These are phyloP conservation scores for Ceratobasidium sp. DNA, from an alignment of 1,284 basidiomycete species.

Conservation along the genomic window DNA sequence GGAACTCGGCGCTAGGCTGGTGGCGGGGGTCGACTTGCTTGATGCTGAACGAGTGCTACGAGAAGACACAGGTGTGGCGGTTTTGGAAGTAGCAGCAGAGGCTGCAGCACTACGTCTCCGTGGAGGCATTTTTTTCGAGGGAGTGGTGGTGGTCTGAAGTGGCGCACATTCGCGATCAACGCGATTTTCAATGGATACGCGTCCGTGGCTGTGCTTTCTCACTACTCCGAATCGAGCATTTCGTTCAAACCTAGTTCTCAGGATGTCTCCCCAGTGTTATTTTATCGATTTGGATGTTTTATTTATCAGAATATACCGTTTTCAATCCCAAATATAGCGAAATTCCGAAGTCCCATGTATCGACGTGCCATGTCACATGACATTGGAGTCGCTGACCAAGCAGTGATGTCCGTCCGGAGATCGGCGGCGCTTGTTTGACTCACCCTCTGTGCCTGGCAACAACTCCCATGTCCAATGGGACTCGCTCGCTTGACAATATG, in stretches of 20 bases:
- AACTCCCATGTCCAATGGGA: no score
- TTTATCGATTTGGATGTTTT: no score
- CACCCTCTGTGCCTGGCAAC: no score
- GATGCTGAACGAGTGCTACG: slow-evolving; percentile 29
- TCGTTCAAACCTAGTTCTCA: background rate
- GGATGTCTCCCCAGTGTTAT: no score
- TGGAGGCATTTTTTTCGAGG: slow-evolving; percentile 26
- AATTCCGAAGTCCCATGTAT: background rate
- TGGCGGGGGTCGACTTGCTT: slow-evolving; percentile 27
- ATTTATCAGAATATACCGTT: no score
- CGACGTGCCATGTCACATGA: slow-evolving; percentile 31
- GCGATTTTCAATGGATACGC: slow-evolving; percentile 35
- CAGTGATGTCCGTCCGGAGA: slow-evolving; percentile 17
- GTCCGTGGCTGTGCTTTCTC: slow-evolving; percentile 14
- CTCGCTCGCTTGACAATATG: no score
- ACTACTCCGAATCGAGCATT: background rate
- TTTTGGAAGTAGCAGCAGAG: slow-evolving; percentile 14
- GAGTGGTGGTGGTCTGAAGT: slow-evolving; percentile 17
- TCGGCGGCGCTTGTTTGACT: slow-evolving; percentile 32
- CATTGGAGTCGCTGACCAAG: background rate
- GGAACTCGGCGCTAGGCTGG: slow-evolving; percentile 9
- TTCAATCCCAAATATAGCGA: no score
- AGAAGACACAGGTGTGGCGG: slow-evolving; percentile 4
- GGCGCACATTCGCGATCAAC: slow-evolving; percentile 25
- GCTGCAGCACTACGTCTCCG: slow-evolving; percentile 10